Evolutionary conservation across 257 asterid species (phyloP), one percentile per base, ranked within the genome.

Genomic region (Craterostigma plantagineum): DNA sequence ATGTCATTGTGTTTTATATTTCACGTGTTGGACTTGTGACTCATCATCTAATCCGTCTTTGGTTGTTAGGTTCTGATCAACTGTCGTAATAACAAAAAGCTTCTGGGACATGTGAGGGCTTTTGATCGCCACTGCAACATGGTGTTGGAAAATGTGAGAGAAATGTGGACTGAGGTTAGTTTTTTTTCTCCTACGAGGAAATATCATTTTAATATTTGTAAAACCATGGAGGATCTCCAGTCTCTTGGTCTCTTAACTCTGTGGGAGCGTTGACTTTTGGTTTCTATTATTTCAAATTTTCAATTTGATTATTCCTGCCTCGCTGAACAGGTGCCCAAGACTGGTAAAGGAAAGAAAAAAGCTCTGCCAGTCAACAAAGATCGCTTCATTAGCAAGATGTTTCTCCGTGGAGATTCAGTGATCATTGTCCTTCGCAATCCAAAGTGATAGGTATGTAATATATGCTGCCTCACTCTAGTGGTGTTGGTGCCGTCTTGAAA

Each of bases 141-240:
- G 94, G 94, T 78, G 57, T 70, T 82, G 49, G 94, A 82, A 66
- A 78, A 82, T 58, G 92, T 82, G 57, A 53, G 84, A 34, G 94
- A 81, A 63, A 78, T 81, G 92, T 81, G 94, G 94, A 81, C 94
- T 10, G 92, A 81, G 94, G 94, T 78, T 18, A 52, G 62, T 38
- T 33, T 16, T 55, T 18, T 34, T 8, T 18, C 7, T 40, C 40
- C 3, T 36, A 36, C 14, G 30, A 23, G 30, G 4, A 23, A 23
- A 23, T 23, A 23, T 23, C 30, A 23, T 23, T 23, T n/a, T 23
- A 23, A 23, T 23, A 23, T 2, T 2, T 23, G 30, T 23, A 23
- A 23, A 23, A 23, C 30, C 30, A 23, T 23, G 30, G 30, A 23
- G 30, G 2, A 2, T 23, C 30, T 9, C 14, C 40, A 12, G 40